Conservation (phyloP, 371 early-diverging fungal genomes). For the Mortierella sp. region DNA sequence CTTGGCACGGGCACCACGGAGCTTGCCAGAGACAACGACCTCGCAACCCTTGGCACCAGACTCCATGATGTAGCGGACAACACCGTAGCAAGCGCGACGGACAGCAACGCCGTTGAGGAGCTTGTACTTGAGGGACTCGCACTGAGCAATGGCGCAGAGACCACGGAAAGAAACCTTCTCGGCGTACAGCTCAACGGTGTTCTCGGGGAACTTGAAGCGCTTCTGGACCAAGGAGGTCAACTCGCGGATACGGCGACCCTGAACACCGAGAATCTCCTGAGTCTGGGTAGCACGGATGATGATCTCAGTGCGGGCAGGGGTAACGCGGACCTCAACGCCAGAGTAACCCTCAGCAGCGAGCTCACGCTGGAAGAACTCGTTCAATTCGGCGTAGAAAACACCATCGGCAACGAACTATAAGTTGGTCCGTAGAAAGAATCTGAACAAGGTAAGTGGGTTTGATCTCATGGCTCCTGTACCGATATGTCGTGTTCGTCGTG, state of each 20-base stretch:
- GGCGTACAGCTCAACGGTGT: conserved; percentile 98
- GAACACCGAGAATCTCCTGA: conserved; percentile 98
- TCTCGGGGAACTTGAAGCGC: conserved; percentile 98
- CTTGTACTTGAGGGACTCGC: conserved; percentile 98
- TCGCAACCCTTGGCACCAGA: conserved; percentile 99
- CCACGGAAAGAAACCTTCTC: conserved; percentile 99
- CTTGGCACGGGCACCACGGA: conserved; percentile 99
- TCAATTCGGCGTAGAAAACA: conserved; percentile 99
- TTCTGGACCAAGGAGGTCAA: conserved; percentile 98
- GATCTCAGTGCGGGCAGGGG: conserved; percentile 99
- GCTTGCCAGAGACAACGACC: conserved; percentile 99
- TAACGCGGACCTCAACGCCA: conserved; percentile 98
- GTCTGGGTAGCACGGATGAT: conserved; percentile 99
- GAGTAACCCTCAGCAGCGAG: conserved; percentile 80
- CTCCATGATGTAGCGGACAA: conserved; percentile 99
- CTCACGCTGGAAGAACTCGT: conserved; percentile 98
- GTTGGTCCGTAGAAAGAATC: not conserved
- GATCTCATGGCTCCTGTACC: no score
- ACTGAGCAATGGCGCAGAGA: conserved; percentile 99
- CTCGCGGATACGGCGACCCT: conserved; percentile 99
- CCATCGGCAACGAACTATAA: conserved; percentile 98
- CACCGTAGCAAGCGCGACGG: conserved; percentile 98
- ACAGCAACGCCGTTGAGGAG: conserved; percentile 97
- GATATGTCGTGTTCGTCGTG: no score
- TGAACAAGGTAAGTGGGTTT: not conserved